These are phyloP conservation scores for Aspergillus nanangensis DNA, from an alignment of 495 filamentous ascomycete species.

Conservation along the genomic window DNA sequence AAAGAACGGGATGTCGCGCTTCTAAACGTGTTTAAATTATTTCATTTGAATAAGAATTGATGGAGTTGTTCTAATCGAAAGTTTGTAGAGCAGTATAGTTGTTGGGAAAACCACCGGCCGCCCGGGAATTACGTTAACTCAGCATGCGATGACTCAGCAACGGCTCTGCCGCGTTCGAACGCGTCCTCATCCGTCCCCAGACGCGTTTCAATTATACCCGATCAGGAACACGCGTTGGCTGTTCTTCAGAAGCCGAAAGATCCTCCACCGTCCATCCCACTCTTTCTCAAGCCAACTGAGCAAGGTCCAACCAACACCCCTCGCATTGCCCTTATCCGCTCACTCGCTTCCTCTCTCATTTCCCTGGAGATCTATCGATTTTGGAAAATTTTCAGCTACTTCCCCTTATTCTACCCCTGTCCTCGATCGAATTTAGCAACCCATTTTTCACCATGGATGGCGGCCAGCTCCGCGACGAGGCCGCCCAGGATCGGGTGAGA, in stretches of 20 bases:
- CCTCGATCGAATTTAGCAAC: slow-evolving; percentile 9
- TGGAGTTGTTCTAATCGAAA: too few species aligned
- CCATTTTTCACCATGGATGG: slow-evolving; percentile 57
- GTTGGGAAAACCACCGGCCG: too few species aligned
- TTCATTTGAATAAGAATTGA: too few species aligned
- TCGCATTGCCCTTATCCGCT: not conserved
- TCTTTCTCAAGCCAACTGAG: slow-evolving; percentile 6
- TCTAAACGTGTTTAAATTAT: too few species aligned
- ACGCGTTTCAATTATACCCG: slow-evolving; percentile 40
- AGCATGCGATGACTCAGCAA: too few species aligned
- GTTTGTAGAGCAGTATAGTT: too few species aligned
- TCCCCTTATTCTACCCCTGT: slow-evolving; percentile 1
- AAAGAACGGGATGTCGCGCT: too few species aligned
- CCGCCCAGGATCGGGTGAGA: slow-evolving; percentile 72
- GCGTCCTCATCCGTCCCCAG: too few species aligned
- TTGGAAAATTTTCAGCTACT: not conserved
- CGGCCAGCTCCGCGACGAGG: slow-evolving; percentile 73
- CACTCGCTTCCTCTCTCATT: not conserved
- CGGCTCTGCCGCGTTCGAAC: too few species aligned
- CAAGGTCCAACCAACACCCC: slow-evolving; percentile 2
- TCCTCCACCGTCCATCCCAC: slow-evolving; percentile 21
- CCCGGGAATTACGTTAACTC: too few species aligned
- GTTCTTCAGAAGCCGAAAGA: slow-evolving; percentile 17
- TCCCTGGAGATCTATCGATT: not conserved
- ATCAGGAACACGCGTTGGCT: slow-evolving; percentile 25